A percentile compares a stretch with the other conserved stretches of the same genome.
phyloP scores from a whole-genome alignment of 768 basidiomycete species.

The Wakefieldia striispora region DNA sequence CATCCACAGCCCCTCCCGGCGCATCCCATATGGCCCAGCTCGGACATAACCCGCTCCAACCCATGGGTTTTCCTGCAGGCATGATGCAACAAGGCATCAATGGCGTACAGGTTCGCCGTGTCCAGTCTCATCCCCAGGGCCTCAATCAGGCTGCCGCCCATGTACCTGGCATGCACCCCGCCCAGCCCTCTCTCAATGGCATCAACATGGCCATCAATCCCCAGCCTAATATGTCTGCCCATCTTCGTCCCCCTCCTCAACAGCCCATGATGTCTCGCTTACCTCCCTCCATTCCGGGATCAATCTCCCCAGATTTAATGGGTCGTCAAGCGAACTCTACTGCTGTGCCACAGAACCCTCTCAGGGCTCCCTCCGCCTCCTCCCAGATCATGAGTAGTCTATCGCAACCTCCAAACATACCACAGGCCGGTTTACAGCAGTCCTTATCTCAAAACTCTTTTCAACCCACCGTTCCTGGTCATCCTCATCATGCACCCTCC shows the following conservation, averaged over 20 bases:
- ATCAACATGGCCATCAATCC: conserved; percentile 47
- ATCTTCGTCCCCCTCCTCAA: conserved; percentile 36
- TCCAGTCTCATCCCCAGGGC: conserved; percentile 55
- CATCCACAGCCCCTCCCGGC: conserved; percentile 26
- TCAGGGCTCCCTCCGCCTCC: conserved; percentile 43
- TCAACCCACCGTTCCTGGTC: conserved; percentile 22
- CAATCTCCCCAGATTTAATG: conserved; percentile 46
- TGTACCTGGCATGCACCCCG: conserved; percentile 35
- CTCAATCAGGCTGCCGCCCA: conserved; percentile 39
- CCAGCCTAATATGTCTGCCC: conserved; percentile 40
- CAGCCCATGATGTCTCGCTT: conserved; percentile 34
- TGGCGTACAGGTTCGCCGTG: conserved; percentile 46
- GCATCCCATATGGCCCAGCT: conserved; percentile 30
- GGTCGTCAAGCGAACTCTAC: conserved; percentile 38
- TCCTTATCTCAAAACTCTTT: conserved; percentile 32
- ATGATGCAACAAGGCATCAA: conserved; percentile 42
- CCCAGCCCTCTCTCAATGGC: conserved; percentile 34
- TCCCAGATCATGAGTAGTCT: conserved; percentile 49
- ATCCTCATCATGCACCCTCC: conserved; percentile 31
- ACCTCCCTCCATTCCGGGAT: conserved; percentile 32
- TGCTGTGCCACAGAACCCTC: conserved; percentile 41
- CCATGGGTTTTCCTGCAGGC: conserved; percentile 41
- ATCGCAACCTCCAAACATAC: conserved; percentile 34
- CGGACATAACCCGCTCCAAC: conserved; percentile 38
- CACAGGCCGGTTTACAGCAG: conserved; percentile 29